Percentiles rank a stretch among this genome's conserved stretches.
Evolutionary conservation across 73 alveolate genomes (phyloP).

Genomic region (Vitrella brassicaformis): DNA sequence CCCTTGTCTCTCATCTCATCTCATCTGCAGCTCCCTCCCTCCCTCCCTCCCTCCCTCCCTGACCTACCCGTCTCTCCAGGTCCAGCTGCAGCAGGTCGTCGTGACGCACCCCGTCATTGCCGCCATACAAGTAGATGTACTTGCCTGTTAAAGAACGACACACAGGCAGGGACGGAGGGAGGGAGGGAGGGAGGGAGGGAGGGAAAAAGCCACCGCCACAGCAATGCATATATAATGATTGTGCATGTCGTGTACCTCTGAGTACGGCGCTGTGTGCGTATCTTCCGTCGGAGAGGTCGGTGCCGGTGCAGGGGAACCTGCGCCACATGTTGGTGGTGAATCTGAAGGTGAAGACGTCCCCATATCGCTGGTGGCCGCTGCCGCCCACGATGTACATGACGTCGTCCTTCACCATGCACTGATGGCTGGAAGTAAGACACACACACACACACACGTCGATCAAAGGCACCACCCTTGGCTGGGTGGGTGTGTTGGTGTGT

Average conservation of each 20-base stretch:
- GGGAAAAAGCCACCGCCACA: neutral
- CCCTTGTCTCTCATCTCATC: too few species aligned
- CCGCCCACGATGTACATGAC: neutral
- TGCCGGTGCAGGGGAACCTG: neutral
- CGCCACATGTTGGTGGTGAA: conserved; percentile 7
- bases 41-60: too few species aligned
- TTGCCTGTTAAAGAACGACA: neutral
- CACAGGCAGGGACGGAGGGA: neutral
- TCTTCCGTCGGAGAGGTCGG: conserved; percentile 31
- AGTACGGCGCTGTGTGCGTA: conserved; percentile 31
- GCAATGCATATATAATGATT: neutral
- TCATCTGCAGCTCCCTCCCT: too few species aligned
- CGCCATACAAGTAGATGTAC: conserved; percentile 29
- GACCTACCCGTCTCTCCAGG: conserved; percentile 5
- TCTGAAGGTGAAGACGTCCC: conserved; percentile 25
- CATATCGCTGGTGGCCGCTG: conserved; percentile 20
- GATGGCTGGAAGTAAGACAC: conserved; percentile 2
- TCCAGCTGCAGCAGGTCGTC: conserved; percentile 17
- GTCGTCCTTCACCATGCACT: conserved; percentile 26
- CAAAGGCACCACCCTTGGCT: too few species aligned
- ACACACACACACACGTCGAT: too few species aligned
- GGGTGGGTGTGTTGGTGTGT: too few species aligned
- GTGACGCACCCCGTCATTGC: conserved; percentile 34
- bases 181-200: neutral
- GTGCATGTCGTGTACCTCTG: conserved; percentile 4